Conservation (phyloP, 169 alveolate genomes). For the Besnoitia besnoiti region DNA sequence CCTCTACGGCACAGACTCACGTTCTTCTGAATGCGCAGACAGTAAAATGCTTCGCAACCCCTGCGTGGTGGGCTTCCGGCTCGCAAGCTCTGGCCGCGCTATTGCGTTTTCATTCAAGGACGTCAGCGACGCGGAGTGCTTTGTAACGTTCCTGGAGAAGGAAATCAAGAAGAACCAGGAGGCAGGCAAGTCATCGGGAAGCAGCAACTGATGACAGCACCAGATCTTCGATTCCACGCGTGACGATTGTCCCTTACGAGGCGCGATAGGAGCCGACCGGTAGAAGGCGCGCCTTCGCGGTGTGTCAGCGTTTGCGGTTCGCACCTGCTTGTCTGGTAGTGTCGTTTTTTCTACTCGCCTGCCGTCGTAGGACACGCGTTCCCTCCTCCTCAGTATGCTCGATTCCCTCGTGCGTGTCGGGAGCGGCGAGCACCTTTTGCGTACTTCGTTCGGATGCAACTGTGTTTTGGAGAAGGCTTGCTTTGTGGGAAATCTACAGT, state of each 20-base stretch:
- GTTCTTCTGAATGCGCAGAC: conserved; percentile 28
- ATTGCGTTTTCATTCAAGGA: conserved; percentile 47
- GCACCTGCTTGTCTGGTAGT: background rate
- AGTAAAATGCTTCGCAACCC: conserved; percentile 49
- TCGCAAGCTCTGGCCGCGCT: conserved; percentile 50
- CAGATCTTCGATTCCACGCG: background rate
- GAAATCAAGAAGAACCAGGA: conserved; percentile 16
- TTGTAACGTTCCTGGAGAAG: conserved; percentile 38
- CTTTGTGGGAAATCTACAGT: background rate
- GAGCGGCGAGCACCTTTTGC: background rate
- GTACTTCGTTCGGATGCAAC: background rate
- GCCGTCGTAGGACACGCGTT: background rate
- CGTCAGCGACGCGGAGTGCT: conserved; percentile 39
- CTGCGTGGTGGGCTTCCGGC: conserved; percentile 57
- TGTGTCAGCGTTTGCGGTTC: background rate
- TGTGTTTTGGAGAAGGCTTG: too few relatives aligned
- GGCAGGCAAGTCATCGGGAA: background rate
- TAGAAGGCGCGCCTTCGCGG: background rate
- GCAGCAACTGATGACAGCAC: background rate
- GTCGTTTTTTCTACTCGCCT: background rate
- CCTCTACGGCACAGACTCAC: conserved; percentile 41
- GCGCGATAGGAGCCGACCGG: background rate
- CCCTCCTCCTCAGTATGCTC: background rate
- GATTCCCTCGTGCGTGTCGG: background rate
- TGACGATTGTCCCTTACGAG: background rate